Evolutionary conservation across 345 rosid genomes (phyloP).

Genomic region (Sisymbrium altissimum): DNA sequence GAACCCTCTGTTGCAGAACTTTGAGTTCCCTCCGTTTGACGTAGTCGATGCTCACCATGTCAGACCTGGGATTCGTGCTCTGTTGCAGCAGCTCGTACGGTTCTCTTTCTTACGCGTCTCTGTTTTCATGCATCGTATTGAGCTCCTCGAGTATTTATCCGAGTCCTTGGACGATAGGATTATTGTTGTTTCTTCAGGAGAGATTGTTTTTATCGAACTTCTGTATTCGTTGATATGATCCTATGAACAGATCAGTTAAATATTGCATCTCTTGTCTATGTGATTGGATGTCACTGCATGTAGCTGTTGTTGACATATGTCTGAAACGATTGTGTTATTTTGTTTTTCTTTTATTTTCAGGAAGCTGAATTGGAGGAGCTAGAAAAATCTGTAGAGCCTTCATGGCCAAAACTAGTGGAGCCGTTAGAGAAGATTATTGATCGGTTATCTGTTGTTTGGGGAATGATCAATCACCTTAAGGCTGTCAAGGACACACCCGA

Average conservation of each 20-base stretch:
- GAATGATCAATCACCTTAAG: slow-evolving; percentile 75
- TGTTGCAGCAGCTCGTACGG: slow-evolving; percentile 61
- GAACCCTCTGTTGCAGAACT: slow-evolving; percentile 73
- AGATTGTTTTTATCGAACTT: neutral
- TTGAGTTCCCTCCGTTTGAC: slow-evolving; percentile 75
- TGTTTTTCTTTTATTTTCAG: slow-evolving; percentile 26
- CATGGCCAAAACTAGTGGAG: slow-evolving; percentile 90
- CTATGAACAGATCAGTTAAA: neutral
- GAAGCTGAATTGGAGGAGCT: slow-evolving; percentile 70
- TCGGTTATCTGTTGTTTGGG: slow-evolving; percentile 68
- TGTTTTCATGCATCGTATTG: neutral
- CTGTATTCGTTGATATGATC: neutral
- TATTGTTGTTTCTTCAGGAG: no score
- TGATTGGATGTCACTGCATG: neutral
- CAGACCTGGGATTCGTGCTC: slow-evolving; percentile 68
- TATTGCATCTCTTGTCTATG: neutral
- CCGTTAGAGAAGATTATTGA: slow-evolving; percentile 87
- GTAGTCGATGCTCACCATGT: slow-evolving; percentile 65
- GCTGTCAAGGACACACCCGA: slow-evolving; percentile 79
- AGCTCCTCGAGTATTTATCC: no score
- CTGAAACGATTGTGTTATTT: slow-evolving; percentile 2
- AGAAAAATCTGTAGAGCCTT: slow-evolving; percentile 66
- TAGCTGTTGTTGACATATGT: neutral
- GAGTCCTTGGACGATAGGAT: no score
- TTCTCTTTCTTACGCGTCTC: neutral